Base-by-base conservation (phyloP, 805 yeast genomes). In the Saturnispora bothae region DNA sequence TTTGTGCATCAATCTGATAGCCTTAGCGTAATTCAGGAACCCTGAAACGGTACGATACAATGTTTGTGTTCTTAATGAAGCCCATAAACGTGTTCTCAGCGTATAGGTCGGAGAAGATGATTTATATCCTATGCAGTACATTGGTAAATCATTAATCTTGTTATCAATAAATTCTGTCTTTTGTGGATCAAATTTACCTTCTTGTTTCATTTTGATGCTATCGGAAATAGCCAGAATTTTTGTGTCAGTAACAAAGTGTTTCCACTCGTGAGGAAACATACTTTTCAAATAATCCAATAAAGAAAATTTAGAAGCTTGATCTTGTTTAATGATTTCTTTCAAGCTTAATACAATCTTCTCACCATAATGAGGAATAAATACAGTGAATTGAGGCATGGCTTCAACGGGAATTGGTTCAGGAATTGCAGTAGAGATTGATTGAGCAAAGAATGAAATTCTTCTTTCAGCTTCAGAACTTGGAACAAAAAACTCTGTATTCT, bases 1-100 rank as follows among this genome's bases (percentile, higher is more conserved):
- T 31, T 78, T 61, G 48, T 76, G 75, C 5, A 85, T 63, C 19
- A 84, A 60, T 46, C 76, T 77, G 22, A 86, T 68, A 0, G 95
- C 95, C 27, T 69, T 68, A 12, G 71, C 64, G 52, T 85, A 85
- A 53, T 84, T 84, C 73, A 73, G 73, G 51, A 86, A 84, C 0
- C 96, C 95, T 0, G 88, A 73, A 3, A 83, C 66, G 0, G 96
- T 85, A 28, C 95, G 64, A 51, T 78, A 86, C 38, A 85, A 63
- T 0, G 95, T 85, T 52, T 85, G 96, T 2, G 83, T 73, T 50
- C 95, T 66, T 38, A 82, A 59, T 0, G 95, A 83, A 0, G 94
- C 83, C 96, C 96, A 85, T 2, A 84, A 68, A 51, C 95, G 66
- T 0, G 95, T 84, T 54, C 94, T 63, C 44, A 80, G 53, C 3